Conservation (phyloP, 2,329 filamentous ascomycete species). For the Fusarium brevicatenulatum region DNA sequence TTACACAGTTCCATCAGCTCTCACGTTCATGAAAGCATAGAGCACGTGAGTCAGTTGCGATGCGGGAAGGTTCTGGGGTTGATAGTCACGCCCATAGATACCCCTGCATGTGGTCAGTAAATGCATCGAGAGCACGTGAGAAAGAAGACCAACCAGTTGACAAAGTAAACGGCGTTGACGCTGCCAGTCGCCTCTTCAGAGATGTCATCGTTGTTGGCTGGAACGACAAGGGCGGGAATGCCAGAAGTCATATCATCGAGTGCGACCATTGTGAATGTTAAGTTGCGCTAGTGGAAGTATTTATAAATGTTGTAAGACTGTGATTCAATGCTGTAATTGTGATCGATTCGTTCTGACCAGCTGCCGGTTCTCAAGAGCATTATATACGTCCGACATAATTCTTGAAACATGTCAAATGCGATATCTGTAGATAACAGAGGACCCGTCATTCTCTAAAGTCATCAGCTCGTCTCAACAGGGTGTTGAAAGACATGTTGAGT, state of each 20-base stretch:
- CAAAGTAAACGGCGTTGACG: conserved; percentile 29
- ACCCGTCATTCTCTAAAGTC: conserved; percentile 8
- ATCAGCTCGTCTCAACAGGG: conserved; percentile 11
- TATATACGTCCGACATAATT: background rate
- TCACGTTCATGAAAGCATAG: conserved; percentile 83
- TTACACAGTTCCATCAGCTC: conserved; percentile 75
- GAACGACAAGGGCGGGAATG: conserved; percentile 13
- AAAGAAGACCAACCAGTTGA: conserved; percentile 20
- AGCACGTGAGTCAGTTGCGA: conserved; percentile 78
- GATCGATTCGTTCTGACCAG: too few species aligned
- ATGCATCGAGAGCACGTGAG: fast-evolving
- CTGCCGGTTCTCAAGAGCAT: background rate
- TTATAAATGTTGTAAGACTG: background rate
- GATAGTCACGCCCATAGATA: conserved; percentile 79
- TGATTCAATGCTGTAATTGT: background rate
- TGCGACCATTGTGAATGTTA: conserved; percentile 5
- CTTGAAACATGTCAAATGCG: too few species aligned
- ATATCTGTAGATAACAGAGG: background rate
- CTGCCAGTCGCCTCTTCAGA: conserved; percentile 1
- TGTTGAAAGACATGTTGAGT: background rate
- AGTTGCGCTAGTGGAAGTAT: background rate
- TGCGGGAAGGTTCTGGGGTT: conserved; percentile 75
- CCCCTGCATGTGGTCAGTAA: conserved; percentile 56
- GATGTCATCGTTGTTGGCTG: background rate
- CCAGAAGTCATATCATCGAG: conserved; percentile 18